Base-by-base conservation (phyloP, 331 rosid genomes). In the Saraca asoca region DNA sequence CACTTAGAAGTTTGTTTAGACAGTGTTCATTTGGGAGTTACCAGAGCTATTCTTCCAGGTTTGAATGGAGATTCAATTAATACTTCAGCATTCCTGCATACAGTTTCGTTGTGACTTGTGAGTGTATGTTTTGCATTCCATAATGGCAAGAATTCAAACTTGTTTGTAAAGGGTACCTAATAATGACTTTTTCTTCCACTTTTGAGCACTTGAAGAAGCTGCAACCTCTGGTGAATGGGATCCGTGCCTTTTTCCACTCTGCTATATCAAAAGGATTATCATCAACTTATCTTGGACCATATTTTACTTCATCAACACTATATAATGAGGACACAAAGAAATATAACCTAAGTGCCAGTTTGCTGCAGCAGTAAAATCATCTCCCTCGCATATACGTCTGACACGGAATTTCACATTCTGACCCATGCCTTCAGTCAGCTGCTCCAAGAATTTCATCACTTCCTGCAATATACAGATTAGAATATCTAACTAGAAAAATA, bases 141-240 rank as follows among this genome's bases (percentile, higher is more conserved):
- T 55, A 63, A 45, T 9, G 4, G 15, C 24, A 69, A 18, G 57
- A 11, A 18, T 17, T 54, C 49, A 41, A 5, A 58, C 31, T 37
- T 54, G 9, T 10, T 43, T 39, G 9, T 29, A 1, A 39, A 39
- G 0, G 16, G 49, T 74, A 89, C 98, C 73, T 58, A 20, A 87
- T 87, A 15, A 43, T 24, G 37, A 73, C 14, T 68, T 60, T 69
- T 41, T 72, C 80, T 73, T 78, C 88, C 45, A 65, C 73, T 60
- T 71, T 20, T 35, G 78, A 71, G 80, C 74, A 85, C 69, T 89
- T 71, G 52, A 92, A 81, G 75, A 92, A 82, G 63, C 85, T 89
- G 85, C 93, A 82, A 42, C 98, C 98, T 84, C 87, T 85, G 58
- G 98, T 85, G 79, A 85, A 89, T 14, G 98, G 98, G 43, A 92